Percentiles rank a stretch among this genome's conserved stretches.
phyloP scores from a whole-genome alignment of 2,329 filamentous ascomycete genomes.

The Myotisia sp. region DNA sequence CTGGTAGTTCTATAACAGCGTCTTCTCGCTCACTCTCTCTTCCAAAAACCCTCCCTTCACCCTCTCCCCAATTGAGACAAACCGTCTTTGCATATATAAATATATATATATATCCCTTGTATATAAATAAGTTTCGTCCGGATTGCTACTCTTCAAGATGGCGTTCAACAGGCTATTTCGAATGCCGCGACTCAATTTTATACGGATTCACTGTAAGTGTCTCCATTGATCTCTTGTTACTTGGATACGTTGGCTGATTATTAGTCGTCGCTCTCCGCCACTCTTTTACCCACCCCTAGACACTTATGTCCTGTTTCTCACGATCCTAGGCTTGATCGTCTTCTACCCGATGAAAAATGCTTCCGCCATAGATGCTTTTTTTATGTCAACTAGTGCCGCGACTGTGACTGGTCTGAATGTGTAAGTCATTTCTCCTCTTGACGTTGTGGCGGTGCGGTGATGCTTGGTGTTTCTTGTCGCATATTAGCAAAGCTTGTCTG shows the following conservation, averaged over 20 bases:
- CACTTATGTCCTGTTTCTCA: slow-evolving; percentile 27
- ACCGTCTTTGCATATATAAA: no score
- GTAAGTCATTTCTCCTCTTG: slow-evolving; percentile 18
- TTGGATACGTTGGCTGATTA: no score
- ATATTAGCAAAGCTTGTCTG: neutral
- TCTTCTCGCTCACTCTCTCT: no score
- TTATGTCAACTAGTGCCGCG: slow-evolving; percentile 37
- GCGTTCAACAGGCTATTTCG: neutral
- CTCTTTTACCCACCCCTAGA: slow-evolving; percentile 18
- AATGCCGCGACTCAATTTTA: slow-evolving; percentile 5
- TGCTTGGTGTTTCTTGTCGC: neutral
- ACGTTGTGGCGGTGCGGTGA: neutral
- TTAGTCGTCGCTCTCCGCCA: no score
- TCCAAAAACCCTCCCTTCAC: no score
- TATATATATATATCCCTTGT: no score
- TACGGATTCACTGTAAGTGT: slow-evolving; percentile 8
- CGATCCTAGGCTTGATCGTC: slow-evolving; percentile 24
- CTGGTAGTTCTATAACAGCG: no score
- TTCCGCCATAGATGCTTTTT: slow-evolving; percentile 35
- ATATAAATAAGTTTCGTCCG: no score
- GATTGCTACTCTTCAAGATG: no score
- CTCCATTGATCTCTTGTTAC: no score
- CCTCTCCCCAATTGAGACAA: no score
- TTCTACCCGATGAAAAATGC: slow-evolving; percentile 30
- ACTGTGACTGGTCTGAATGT: slow-evolving; percentile 40